Conservation (phyloP, 23 red algal species). For the Gracilariopsis chorda region DNA sequence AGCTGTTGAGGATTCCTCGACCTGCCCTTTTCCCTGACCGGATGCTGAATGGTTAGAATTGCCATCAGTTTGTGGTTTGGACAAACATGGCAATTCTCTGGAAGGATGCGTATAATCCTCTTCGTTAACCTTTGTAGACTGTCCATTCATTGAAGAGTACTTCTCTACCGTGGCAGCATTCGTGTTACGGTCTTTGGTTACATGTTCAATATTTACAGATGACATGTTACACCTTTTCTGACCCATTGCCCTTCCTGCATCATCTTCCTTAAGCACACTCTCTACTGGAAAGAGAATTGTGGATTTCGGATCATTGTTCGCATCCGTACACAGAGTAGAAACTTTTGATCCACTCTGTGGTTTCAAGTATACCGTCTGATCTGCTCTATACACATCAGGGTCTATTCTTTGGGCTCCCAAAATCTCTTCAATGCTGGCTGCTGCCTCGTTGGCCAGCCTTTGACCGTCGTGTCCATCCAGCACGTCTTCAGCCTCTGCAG, state of each 20-base stretch:
- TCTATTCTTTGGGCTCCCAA: constrained; percentile 71
- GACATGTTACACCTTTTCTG: too few relatives aligned
- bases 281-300: too few relatives aligned
- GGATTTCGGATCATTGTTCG: too few relatives aligned
- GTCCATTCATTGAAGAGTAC: background rate
- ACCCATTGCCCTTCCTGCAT: too few relatives aligned
- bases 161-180: background rate
- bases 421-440: constrained; percentile 49
- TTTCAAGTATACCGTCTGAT: constrained; percentile 15
- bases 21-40: too few relatives aligned
- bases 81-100: too few relatives aligned
- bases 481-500: constrained; percentile 43
- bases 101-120: too few relatives aligned
- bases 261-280: too few relatives aligned
- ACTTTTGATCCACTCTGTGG: background rate
- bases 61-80: too few relatives aligned
- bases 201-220: too few relatives aligned
- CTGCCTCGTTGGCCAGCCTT: constrained; percentile 42
- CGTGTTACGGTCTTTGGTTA: background rate
- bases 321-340: background rate
- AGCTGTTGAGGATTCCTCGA: too few relatives aligned
- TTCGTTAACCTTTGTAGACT: background rate
- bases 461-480: constrained; percentile 23
- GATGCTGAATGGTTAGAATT: too few relatives aligned
- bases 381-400: constrained; percentile 28